Evolutionary conservation across 2,329 filamentous ascomycete species (phyloP).

Genomic region (Colletotrichum viniferum): DNA sequence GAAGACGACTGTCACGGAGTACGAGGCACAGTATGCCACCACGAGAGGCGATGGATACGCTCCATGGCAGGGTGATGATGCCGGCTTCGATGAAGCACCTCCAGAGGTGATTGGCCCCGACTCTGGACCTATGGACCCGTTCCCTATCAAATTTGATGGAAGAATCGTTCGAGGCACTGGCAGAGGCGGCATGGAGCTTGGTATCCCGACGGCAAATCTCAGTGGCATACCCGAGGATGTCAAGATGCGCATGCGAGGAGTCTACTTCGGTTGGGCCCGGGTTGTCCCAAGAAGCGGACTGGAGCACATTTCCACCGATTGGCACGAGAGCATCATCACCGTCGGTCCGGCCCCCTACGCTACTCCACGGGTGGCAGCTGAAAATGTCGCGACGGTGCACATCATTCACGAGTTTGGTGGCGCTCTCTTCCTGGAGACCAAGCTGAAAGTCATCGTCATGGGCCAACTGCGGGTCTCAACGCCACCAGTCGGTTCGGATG

Average conservation of each 20-base stretch:
- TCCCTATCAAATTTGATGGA: slow-evolving; percentile 56
- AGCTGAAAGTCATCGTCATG: slow-evolving; percentile 62
- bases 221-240: slow-evolving; percentile 55
- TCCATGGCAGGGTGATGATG: slow-evolving; percentile 32
- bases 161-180: slow-evolving; percentile 51
- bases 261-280: slow-evolving; percentile 69
- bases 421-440: slow-evolving; percentile 42
- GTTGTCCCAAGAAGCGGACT: slow-evolving; percentile 39
- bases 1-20: slow-evolving; percentile 32
- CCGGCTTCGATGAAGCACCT: slow-evolving; percentile 32
- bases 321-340: slow-evolving; percentile 65
- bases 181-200: slow-evolving; percentile 40
- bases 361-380: slow-evolving; percentile 48
- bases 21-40: slow-evolving; percentile 41
- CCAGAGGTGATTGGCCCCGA: slow-evolving; percentile 50
- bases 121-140: slow-evolving; percentile 55
- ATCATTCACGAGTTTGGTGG: slow-evolving; percentile 56
- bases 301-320: slow-evolving; percentile 45
- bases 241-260: slow-evolving; percentile 58
- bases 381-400: slow-evolving; percentile 57
- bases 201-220: slow-evolving; percentile 60
- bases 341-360: slow-evolving; percentile 55
- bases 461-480: slow-evolving; percentile 55
- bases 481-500: slow-evolving; percentile 15
- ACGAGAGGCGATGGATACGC: slow-evolving; percentile 38